Conservation (phyloP, 768 basidiomycete genomes). For the Lactarius indigo region DNA sequence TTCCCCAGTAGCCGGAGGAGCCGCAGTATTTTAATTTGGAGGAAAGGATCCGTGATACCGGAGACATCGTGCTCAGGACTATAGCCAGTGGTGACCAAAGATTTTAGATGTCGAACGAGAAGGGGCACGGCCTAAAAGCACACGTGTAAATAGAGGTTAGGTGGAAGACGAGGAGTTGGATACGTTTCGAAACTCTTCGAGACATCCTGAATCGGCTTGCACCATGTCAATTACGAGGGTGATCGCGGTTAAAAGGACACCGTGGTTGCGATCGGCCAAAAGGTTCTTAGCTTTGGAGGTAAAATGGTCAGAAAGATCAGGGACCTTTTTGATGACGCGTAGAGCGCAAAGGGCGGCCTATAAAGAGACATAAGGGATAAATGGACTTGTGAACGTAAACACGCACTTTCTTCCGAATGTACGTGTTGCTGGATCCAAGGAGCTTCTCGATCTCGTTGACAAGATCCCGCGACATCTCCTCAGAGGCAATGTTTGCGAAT, state of each 20-base stretch:
- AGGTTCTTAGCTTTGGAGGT: conserved; percentile 82
- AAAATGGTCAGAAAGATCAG: conserved; percentile 94
- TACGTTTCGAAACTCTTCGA: conserved; percentile 90
- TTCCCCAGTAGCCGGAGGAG: conserved; percentile 85
- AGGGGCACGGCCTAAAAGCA: conserved; percentile 77
- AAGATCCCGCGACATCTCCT: conserved; percentile 99
- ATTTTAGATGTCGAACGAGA: conserved; percentile 92
- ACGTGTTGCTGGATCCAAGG: conserved; percentile 94
- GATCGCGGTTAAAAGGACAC: conserved; percentile 89
- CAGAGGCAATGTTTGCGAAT: conserved; percentile 97
- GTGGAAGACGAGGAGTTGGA: conserved; percentile 28
- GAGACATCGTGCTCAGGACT: conserved; percentile 99
- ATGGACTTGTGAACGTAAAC: neutral
- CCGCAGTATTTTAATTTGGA: conserved; percentile 90
- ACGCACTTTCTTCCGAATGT: conserved; percentile 95
- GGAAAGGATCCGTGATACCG: conserved; percentile 97
- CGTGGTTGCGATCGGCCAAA: conserved; percentile 94
- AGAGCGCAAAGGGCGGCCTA: conserved; percentile 95
- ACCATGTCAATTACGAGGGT: conserved; percentile 97
- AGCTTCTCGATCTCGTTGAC: conserved; percentile 98
- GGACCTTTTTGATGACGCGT: conserved; percentile 92
- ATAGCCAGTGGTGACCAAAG: conserved; percentile 92
- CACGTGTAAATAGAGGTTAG: conserved; percentile 9
- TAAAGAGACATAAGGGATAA: neutral
- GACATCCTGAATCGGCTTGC: conserved; percentile 62